Conservation (phyloP, 768 basidiomycete genomes). For the Auricularia heimuer region DNA sequence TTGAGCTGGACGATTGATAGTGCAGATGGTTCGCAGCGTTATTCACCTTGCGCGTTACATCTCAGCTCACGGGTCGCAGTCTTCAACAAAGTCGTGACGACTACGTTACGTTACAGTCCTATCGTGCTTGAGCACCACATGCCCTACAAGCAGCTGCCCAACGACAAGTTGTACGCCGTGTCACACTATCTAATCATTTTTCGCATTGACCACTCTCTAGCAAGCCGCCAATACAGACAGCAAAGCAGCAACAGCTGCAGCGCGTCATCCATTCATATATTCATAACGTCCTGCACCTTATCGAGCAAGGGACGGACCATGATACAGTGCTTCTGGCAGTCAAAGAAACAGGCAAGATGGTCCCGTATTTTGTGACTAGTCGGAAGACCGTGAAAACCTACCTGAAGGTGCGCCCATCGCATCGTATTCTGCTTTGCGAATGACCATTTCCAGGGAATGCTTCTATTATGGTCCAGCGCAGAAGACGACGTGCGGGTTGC, state of each 20-base stretch:
- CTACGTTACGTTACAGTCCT: slow-evolving; percentile 83
- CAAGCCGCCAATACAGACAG: slow-evolving; percentile 74
- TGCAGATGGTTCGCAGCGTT: slow-evolving; percentile 45
- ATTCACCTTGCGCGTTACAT: slow-evolving; percentile 4
- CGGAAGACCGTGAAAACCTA: slow-evolving; percentile 80
- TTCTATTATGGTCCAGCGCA: slow-evolving; percentile 75
- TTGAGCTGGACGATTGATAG: slow-evolving; percentile 84
- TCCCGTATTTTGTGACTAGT: slow-evolving; percentile 80
- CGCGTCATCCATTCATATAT: slow-evolving; percentile 86
- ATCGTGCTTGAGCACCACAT: slow-evolving; percentile 79
- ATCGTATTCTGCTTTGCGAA: not conserved
- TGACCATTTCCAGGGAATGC: slow-evolving; percentile 40
- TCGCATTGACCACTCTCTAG: slow-evolving; percentile 28
- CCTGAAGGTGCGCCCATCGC: slow-evolving; percentile 50
- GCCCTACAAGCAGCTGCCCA: slow-evolving; percentile 71
- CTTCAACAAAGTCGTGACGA: slow-evolving; percentile 88
- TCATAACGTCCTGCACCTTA: slow-evolving; percentile 70
- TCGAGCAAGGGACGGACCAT: slow-evolving; percentile 62
- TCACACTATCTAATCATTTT: not conserved
- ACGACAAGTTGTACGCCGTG: slow-evolving; percentile 73
- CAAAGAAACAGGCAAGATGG: slow-evolving; percentile 74
- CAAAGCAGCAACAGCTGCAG: slow-evolving; percentile 75
- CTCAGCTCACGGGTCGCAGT: slow-evolving; percentile 35
- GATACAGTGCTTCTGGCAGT: slow-evolving; percentile 62
- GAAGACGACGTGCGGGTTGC: slow-evolving; percentile 76